Percentiles rank a stretch among this genome's conserved stretches.
Conservation (phyloP, 2,329 filamentous ascomycete species). For the Chaetomiaceae sp. region DNA sequence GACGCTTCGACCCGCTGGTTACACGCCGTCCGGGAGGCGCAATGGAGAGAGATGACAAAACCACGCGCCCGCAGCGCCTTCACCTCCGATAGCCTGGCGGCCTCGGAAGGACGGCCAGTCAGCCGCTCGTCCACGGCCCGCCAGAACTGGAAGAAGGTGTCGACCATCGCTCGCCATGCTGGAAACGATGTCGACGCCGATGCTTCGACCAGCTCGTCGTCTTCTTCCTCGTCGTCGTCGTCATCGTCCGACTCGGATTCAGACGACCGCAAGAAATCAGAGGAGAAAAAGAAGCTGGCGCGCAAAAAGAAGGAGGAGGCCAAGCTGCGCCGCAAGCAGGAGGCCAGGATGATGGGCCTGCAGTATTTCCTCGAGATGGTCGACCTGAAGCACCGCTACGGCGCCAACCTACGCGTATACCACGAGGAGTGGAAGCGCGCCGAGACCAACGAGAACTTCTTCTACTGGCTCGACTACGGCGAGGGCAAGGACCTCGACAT, state of each 20-base stretch:
- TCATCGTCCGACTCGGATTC: conserved; percentile 28
- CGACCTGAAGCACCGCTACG: conserved; percentile 81
- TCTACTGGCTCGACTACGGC: conserved; percentile 87
- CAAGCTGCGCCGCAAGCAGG: conserved; percentile 55
- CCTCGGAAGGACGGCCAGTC: neutral
- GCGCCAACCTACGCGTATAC: conserved; percentile 74
- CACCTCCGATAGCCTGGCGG: neutral
- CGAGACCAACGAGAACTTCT: conserved; percentile 80
- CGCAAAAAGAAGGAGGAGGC: conserved; percentile 42
- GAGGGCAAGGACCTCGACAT: conserved; percentile 67
- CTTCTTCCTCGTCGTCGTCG: conserved; percentile 18
- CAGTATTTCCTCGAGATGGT: conserved; percentile 86
- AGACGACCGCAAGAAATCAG: conserved; percentile 20
- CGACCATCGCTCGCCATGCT: conserved; percentile 65
- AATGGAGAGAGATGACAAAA: conserved; percentile 47
- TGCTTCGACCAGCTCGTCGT: conserved; percentile 34
- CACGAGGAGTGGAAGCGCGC: conserved; percentile 78
- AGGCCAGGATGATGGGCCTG: conserved; percentile 74
- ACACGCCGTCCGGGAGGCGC: conserved; percentile 57
- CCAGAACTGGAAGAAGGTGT: conserved; percentile 70
- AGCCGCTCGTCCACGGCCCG: conserved; percentile 40
- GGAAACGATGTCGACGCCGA: conserved; percentile 56
- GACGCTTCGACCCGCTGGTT: conserved; percentile 68
- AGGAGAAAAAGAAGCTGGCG: conserved; percentile 36
- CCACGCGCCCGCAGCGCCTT: conserved; percentile 35